Evolutionary conservation across 768 basidiomycete genomes (phyloP), one percentile per base, ranked within the genome.

Genomic region (Lentinula boryana): DNA sequence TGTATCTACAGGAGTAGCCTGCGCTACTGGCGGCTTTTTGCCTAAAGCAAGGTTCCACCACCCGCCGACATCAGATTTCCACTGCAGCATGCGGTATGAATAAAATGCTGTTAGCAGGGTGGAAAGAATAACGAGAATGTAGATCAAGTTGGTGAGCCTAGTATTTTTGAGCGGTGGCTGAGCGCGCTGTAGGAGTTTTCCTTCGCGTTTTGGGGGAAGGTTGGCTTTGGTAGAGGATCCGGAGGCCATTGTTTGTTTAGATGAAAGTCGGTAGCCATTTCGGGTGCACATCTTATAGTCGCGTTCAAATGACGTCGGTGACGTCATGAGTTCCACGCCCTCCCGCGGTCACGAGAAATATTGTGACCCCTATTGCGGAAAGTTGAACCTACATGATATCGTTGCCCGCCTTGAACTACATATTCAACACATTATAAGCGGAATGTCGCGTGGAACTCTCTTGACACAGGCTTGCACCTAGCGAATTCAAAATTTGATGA

Each of bases 41-140:
- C 81, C 80, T 5, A 81, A 62, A 0, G 77, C 74, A 9, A 81
- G 65, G 60, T 78, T 81, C 84, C 85, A 86, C 87, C 86, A 85
- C 7, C 84, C 84, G 0, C 82, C 82, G 10, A 80, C 81, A 10
- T 83, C 78, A 0, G 74, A 70, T 66, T 80, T 81, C 74, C 77
- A 80, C 63, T 84, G 74, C 15, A 80, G 44, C 3, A 76, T 52
- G 6, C 80, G 76, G 63, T 81, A 87, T 3, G 77, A 66, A 68
- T 86, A 86, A 69, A 80, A 85, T 5, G 72, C 76, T 18, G 75
- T 67, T 21, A 85, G 64, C 13, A 84, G 65, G 2, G 77, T 52
- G 12, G 53, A 46, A 16, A 61, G 41, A 23, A 54, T 21, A 15
- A 49, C 60, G 40, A 61, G 60, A 18, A 54, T 35, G n/a, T 61